Evolutionary conservation across 768 basidiomycete genomes (phyloP), one percentile per base, ranked within the genome.

Genomic region (Antrodiella citrinella): DNA sequence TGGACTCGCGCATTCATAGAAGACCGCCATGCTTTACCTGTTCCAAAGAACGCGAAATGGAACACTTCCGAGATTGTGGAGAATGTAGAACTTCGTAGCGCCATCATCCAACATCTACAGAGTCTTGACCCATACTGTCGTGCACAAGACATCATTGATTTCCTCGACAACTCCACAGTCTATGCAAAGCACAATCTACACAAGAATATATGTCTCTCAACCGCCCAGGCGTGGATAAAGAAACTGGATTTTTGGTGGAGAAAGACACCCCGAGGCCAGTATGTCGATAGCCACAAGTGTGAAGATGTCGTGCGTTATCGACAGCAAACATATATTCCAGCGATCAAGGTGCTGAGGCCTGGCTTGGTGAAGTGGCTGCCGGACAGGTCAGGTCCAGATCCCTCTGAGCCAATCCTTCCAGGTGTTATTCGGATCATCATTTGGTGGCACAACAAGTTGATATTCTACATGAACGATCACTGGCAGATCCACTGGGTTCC

Each of bases 401-500:
- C 10, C 2, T 1, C 22, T 0, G 45, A 23, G 9, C 25, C 44
- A n/a, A n/a, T n/a, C n/a, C n/a, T n/a, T n/a, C 49, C 51, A 4
- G 4, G 41, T 46, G 39, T 47, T 53, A 44, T 25, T 3, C 26
- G 22, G 4, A 52, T 54, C n/a, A n/a, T n/a, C n/a, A n/a, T n/a
- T n/a, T 69, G 65, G 67, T 66, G 57, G 38, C 70, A 75, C 52
- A 67, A 74, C 53, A 66, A 76, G 51, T 65, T 62, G 2, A 67
- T 57, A 1, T 73, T 72, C 56, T 72, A 72, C 57, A 65, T 63
- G 2, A 53, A 75, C 59, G 68, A 74, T 48, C 52, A 59, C 0
- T 53, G 62, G 1, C 48, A 57, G 15, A 52, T 44, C 0, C 26
- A 49, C 9, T 74, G 70, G 70, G 57, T 63, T 5, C 67, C 66